Evolutionary conservation across 2,329 filamentous ascomycete species (phyloP).

Genomic region (Curvularia sp.): DNA sequence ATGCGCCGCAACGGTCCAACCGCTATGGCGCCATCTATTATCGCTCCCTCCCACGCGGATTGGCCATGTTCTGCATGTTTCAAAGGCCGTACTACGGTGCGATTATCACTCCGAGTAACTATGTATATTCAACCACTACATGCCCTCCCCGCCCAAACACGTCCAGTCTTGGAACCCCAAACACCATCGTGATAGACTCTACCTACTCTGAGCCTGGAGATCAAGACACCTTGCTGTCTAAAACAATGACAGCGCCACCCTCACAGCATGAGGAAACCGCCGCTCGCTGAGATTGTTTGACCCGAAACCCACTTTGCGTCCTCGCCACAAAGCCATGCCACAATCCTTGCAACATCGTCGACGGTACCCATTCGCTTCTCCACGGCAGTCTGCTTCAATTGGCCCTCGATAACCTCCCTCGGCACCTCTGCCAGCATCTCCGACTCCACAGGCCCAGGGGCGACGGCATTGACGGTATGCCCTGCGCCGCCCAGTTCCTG

Average conservation of each 20-base stretch:
- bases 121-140: constrained; percentile 12
- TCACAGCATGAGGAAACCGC: constrained; percentile 53
- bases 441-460: constrained; percentile 65
- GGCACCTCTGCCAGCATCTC: constrained; percentile 65
- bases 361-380: constrained; percentile 59
- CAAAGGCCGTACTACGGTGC: constrained; percentile 2
- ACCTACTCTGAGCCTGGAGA: not conserved
- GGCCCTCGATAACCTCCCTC: constrained; percentile 57
- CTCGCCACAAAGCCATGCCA: constrained; percentile 62
- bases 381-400: constrained; percentile 61
- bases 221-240: not conserved
- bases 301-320: constrained; percentile 56
- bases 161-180: constrained; percentile 37
- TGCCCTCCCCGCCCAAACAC: constrained; percentile 35
- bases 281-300: constrained; percentile 64
- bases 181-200: constrained; percentile 9
- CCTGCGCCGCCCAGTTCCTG: constrained; percentile 64
- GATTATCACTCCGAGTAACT: not conserved
- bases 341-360: constrained; percentile 64
- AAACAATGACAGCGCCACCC: not conserved
- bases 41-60: not conserved
- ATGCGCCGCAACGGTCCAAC: not conserved
- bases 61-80: constrained; percentile 12
- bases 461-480: constrained; percentile 68
- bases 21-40: constrained; percentile 9